A percentile compares a stretch with the other conserved stretches of the same genome.
phyloP scores from a whole-genome alignment of 2,329 filamentous ascomycete species.

The Scedosporium aurantiacum region DNA sequence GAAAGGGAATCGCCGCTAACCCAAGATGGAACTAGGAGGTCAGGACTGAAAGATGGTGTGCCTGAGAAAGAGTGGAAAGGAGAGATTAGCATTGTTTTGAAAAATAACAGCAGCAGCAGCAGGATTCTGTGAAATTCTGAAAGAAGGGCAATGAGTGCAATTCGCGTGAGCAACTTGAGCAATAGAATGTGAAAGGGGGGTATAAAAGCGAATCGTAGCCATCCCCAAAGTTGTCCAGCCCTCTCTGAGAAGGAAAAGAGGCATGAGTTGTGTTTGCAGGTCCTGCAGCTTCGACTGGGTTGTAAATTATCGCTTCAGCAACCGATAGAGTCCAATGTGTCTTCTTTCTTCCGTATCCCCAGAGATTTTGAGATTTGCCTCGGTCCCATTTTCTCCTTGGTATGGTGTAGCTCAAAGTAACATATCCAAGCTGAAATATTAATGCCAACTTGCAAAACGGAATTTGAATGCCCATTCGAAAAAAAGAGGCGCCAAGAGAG shows the following conservation, averaged over 20 bases:
- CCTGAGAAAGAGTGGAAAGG: background rate
- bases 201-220: background rate
- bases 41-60: background rate
- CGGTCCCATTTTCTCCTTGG: background rate
- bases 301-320: background rate
- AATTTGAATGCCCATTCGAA: background rate
- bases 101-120: background rate
- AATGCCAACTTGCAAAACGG: background rate
- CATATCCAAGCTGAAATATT: background rate
- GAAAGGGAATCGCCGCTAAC: slow-evolving; percentile 4
- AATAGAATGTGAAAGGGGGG: background rate
- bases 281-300: background rate
- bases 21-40: background rate
- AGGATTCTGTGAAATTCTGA: background rate
- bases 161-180: background rate
- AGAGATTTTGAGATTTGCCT: background rate
- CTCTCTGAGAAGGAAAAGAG: background rate
- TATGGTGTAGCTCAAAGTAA: background rate
- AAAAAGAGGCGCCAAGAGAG: background rate
- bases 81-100: slow-evolving; percentile 1
- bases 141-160: background rate
- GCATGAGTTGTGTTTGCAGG: background rate
- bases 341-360: background rate
- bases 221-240: background rate
- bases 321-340: background rate